These are phyloP conservation scores for Amaranthus hypochondriacus DNA, from an alignment of 148 eudicot genomes.

Conservation along the genomic window DNA sequence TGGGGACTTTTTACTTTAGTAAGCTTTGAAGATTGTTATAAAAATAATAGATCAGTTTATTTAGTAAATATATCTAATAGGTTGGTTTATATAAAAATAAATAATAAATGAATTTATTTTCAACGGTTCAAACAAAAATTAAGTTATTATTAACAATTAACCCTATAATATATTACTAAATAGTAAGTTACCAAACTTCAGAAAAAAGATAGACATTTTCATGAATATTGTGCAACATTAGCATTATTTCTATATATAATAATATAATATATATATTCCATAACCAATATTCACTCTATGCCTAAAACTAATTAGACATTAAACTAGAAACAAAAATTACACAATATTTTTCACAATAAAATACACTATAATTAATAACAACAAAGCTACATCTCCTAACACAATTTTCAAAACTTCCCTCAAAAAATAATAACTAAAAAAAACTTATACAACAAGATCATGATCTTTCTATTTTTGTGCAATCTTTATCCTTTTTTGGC, in stretches of 20 bases:
- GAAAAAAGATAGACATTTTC: background rate
- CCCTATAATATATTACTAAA: too few relatives aligned
- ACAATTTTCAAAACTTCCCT: slow-evolving; percentile 1
- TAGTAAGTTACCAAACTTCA: background rate
- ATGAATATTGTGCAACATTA: background rate
- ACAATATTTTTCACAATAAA: slow-evolving; percentile 16
- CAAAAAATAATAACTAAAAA: slow-evolving; percentile 1
- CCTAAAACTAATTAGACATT: slow-evolving; percentile 21
- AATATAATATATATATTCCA: slow-evolving; percentile 3
- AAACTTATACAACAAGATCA: slow-evolving; percentile 15
- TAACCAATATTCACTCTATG: slow-evolving; percentile 9
- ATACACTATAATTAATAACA: slow-evolving; percentile 16
- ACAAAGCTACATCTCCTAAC: slow-evolving; percentile 17
- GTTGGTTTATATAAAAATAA: too few relatives aligned
- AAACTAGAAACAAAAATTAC: slow-evolving; percentile 19
- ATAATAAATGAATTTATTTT: too few relatives aligned
- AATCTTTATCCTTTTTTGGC: slow-evolving; percentile 1
- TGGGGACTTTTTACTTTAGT: too few relatives aligned
- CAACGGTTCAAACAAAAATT: too few relatives aligned
- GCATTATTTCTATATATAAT: slow-evolving; percentile 6
- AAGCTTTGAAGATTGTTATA: too few relatives aligned
- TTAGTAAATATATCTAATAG: too few relatives aligned
- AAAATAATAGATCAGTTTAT: too few relatives aligned
- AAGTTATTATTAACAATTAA: too few relatives aligned
- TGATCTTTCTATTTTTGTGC: background rate